Evolutionary conservation across 345 rosid species (phyloP), one percentile per base, ranked within the genome.

Genomic region (Murraya paniculata): DNA sequence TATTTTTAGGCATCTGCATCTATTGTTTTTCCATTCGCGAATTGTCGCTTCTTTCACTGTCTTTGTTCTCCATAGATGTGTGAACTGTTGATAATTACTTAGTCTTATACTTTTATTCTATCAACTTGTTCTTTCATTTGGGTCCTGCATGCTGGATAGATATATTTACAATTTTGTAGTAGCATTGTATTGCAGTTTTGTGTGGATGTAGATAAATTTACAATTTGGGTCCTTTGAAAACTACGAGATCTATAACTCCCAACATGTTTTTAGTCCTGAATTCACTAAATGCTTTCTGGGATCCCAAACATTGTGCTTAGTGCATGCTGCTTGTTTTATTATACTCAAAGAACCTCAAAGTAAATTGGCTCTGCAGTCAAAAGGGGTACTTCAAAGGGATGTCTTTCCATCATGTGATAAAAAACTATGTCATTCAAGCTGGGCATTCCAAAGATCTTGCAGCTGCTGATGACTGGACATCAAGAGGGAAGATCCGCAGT

Each of bases 401-500:
- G 94, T 89, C 84, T 68, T 95, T 95, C 79, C 95, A 82, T 67
- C 96, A 82, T 64, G 94, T 93, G 76, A 90, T 95, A 48, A 95
- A 95, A 73, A 91, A 93, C 82, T 95, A 90, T 77, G 89, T 95
- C 72, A 90, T 95, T 82, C 93, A 93, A 87, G 99, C 91, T 70
- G 99, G 98, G 75, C 79, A 90, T 77, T 84, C 86, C 13, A 74
- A 85, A 30, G 82, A 85, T 57, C 85, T 87, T 79, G 89, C 84
- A 69, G 85, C 91, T 64, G 86, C 89, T 24, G 95, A 95, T 66
- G 94, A 92, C 66, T 93, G 99, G 99, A 92, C 89, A 60, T 75
- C 88, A 68, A 91, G 86, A 87, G 97, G 87, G 80, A 93, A 93
- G 86, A 93, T 90, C 65, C 91, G 83, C 64, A 80, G 88, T 77